A percentile compares a stretch with the other conserved stretches of the same genome.
These are phyloP conservation scores for Primulina eburnea DNA, from an alignment of 257 asterid species.

Conservation along the genomic window DNA sequence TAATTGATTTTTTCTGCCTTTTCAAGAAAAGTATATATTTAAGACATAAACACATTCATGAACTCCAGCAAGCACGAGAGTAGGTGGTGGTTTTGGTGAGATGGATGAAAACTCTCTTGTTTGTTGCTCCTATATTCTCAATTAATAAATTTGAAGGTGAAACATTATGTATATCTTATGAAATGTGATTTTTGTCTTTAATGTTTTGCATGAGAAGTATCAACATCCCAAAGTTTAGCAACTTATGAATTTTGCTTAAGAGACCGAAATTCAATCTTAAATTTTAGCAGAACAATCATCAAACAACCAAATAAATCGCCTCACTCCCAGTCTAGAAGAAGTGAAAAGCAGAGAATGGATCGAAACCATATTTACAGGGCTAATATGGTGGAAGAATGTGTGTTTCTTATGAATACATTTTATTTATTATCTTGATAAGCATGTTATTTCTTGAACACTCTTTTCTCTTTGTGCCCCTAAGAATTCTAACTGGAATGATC, in stretches of 20 bases:
- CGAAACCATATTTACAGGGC: too few species aligned
- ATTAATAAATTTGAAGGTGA: neutral
- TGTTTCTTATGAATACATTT: too few species aligned
- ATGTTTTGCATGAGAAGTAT: neutral
- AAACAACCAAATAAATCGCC: neutral
- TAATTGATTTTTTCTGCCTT: neutral
- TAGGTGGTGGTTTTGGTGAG: too few species aligned
- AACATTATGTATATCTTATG: neutral
- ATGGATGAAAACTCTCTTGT: neutral
- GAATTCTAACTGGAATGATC: neutral
- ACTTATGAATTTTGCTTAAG: neutral
- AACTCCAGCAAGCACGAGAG: too few species aligned
- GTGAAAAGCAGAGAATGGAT: too few species aligned
- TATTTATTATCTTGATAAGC: too few species aligned
- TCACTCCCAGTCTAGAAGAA: neutral
- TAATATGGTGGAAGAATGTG: too few species aligned
- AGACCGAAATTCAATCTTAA: neutral
- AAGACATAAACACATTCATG: neutral
- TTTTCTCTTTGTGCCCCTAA: neutral
- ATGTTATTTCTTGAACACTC: neutral
- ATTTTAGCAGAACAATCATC: neutral
- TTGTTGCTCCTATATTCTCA: neutral
- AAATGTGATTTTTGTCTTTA: neutral
- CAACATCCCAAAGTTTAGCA: neutral
- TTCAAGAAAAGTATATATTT: neutral